Base-by-base conservation (phyloP, 2,329 filamentous ascomycete species). In the Cytospora piceicola region DNA sequence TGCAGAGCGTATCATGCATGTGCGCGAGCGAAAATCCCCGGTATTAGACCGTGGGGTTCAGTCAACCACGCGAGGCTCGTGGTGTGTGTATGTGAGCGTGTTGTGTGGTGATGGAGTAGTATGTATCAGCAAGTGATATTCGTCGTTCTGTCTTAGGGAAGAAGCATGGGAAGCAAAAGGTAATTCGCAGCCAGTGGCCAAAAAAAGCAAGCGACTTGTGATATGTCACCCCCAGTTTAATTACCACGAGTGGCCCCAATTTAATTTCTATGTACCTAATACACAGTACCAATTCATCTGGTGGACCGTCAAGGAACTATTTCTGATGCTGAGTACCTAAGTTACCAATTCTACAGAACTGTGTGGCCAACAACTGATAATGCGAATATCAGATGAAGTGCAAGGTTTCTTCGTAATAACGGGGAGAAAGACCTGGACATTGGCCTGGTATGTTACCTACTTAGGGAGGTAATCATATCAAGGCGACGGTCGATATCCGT, bases 181-280 rank as follows among this genome's bases (percentile, higher is more conserved):
- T 7, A 14, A 55, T 6, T 34, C 17, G 27, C 32, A 14, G 32
- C 24, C 56, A 39, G 24, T 34, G 34, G 34, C 30, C 56, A 36
- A 69, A 56, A 64, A 68, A 67, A 58, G 56, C 58, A 64, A 58
- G 61, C 54, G 61, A 58, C 27, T 29, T 64, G 32, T 29, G 58
- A 64, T 30, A 64, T 64, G 55, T 53, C 61, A 64, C 61, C 61
- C 61, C 61, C 39, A 29, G 61, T 64, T 64, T 58, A 58, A 58
- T 64, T 64, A 64, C 58, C 51, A 58, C 61, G 46, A 49, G 46
- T 49, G n/a, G 46, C 46, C n/a, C 46, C 46, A 49, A 49, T 49
- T 49, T 49, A 49, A 49, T 12, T 49, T 49, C 46, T 49, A n/a
- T n/a, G n/a, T n/a, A 29, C 27, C 27, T 29, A 29, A 5, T 29